A percentile compares a stretch with the other conserved stretches of the same genome.
These are phyloP conservation scores for Chrysoporthe austroafricana DNA, from an alignment of 2,329 filamentous ascomycete genomes.

Conservation along the genomic window DNA sequence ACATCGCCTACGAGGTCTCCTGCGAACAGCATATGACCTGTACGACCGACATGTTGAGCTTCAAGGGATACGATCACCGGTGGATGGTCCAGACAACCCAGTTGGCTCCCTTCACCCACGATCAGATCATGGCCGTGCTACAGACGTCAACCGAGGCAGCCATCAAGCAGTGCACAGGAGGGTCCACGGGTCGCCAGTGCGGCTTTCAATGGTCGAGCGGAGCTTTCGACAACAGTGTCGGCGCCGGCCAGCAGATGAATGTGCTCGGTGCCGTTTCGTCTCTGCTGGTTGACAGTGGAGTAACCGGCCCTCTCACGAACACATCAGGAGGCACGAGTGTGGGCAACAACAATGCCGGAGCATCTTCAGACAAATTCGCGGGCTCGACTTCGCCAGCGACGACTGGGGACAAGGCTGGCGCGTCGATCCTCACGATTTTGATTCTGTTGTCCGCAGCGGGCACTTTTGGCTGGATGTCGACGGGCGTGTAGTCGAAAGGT, in stretches of 20 bases:
- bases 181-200: slow-evolving; percentile 46
- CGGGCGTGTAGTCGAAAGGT: slow-evolving; percentile 15
- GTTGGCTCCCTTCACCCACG: slow-evolving; percentile 28
- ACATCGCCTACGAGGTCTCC: slow-evolving; percentile 28
- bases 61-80: slow-evolving; percentile 30
- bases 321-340: slow-evolving; percentile 34
- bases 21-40: slow-evolving; percentile 29
- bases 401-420: slow-evolving; percentile 36
- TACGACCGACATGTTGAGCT: slow-evolving; percentile 30
- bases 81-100: slow-evolving; percentile 29
- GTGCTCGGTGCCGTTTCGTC: slow-evolving; percentile 55
- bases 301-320: slow-evolving; percentile 30
- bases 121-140: slow-evolving; percentile 25
- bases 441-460: slow-evolving; percentile 31
- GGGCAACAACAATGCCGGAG: slow-evolving; percentile 34
- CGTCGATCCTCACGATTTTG: slow-evolving; percentile 35
- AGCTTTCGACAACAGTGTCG: slow-evolving; percentile 52
- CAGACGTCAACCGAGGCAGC: slow-evolving; percentile 25
- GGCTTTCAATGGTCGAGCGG: slow-evolving; percentile 56
- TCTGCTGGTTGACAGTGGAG: slow-evolving; percentile 41
- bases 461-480: slow-evolving; percentile 42
- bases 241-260: slow-evolving; percentile 60
- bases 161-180: slow-evolving; percentile 28
- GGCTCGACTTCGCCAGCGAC: slow-evolving; percentile 33
- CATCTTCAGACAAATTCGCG: slow-evolving; percentile 33